Percentiles rank a stretch among this genome's conserved stretches.
phyloP scores from a whole-genome alignment of 345 rosid species.

The Aegle marmelos region DNA sequence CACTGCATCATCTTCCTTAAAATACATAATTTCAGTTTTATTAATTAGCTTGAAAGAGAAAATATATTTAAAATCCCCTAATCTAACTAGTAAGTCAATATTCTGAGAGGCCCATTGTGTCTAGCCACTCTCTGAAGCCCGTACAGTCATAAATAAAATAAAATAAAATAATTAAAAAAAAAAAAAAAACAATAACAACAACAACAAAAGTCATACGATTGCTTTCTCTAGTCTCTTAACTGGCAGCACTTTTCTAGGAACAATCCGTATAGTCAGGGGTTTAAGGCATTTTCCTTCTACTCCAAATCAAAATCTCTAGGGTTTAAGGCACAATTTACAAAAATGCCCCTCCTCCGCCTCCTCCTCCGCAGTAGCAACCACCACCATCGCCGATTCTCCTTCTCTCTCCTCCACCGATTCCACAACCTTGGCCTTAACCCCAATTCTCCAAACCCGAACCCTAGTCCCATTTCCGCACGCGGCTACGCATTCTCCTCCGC shows the following conservation, averaged over 20 bases:
- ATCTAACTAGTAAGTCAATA: too few relatives aligned
- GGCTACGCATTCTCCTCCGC: slow-evolving; percentile 78
- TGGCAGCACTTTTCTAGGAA: background rate
- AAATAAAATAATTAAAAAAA: fast-evolving
- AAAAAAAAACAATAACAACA: too few relatives aligned
- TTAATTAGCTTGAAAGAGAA: too few relatives aligned
- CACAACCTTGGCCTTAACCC: slow-evolving; percentile 12
- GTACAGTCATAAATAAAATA: too few relatives aligned
- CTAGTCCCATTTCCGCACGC: slow-evolving; percentile 24
- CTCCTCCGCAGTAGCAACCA: slow-evolving; percentile 12
- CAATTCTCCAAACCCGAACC: background rate
- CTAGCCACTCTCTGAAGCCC: too few relatives aligned
- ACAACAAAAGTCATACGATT: background rate
- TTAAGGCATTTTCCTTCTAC: slow-evolving; percentile 1
- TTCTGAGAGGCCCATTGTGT: too few relatives aligned
- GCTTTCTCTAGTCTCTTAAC: background rate
- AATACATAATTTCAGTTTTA: too few relatives aligned
- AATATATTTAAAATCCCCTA: too few relatives aligned
- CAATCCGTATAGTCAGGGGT: slow-evolving; percentile 3
- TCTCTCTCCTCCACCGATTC: slow-evolving; percentile 25
- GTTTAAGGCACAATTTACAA: background rate
- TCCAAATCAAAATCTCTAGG: background rate
- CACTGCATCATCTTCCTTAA: too few relatives aligned
- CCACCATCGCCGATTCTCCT: slow-evolving; percentile 11
- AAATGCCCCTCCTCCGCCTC: slow-evolving; percentile 46